These are phyloP conservation scores for Rubroshorea leprosula DNA, from an alignment of 345 rosid species.

Conservation along the genomic window DNA sequence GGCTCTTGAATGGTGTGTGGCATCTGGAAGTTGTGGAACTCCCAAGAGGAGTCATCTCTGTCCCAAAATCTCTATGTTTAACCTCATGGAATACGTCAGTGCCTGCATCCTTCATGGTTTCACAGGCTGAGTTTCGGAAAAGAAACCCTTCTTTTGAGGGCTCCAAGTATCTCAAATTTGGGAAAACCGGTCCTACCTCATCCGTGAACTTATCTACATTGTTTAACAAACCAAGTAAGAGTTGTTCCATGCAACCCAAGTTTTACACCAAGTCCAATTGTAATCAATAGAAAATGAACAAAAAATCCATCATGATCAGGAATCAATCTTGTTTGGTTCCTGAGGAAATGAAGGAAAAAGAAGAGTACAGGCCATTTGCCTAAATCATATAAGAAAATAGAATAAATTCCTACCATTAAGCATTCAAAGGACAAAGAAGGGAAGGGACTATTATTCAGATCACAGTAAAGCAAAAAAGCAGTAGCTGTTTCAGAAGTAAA, in stretches of 20 bases:
- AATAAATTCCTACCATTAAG: conserved; percentile 14
- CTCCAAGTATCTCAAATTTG: conserved; percentile 39
- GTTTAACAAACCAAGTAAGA: conserved; percentile 10
- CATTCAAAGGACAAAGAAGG: conserved; percentile 19
- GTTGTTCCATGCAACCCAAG: conserved; percentile 5
- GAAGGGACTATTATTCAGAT: conserved; percentile 4
- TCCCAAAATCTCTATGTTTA: conserved; percentile 72
- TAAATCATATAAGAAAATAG: too few relatives aligned
- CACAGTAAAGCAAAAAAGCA: conserved; percentile 17
- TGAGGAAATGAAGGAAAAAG: too few relatives aligned
- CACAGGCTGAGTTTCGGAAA: conserved; percentile 42
- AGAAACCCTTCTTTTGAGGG: conserved; percentile 73
- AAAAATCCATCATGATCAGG: too few relatives aligned
- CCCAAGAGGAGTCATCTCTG: conserved; percentile 91
- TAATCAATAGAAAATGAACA: conserved; percentile 1
- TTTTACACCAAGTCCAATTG: background rate
- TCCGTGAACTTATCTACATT: conserved; percentile 68
- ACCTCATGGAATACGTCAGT: conserved; percentile 37
- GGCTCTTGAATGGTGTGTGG: conserved; percentile 58
- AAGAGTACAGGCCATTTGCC: too few relatives aligned
- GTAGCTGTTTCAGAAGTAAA: conserved; percentile 10
- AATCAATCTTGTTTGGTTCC: too few relatives aligned
- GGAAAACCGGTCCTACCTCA: conserved; percentile 51
- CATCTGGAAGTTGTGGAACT: conserved; percentile 80
- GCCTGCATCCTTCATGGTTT: conserved; percentile 44